These are phyloP conservation scores for Amanita molliuscula DNA, from an alignment of 768 basidiomycete species.

Conservation along the genomic window DNA sequence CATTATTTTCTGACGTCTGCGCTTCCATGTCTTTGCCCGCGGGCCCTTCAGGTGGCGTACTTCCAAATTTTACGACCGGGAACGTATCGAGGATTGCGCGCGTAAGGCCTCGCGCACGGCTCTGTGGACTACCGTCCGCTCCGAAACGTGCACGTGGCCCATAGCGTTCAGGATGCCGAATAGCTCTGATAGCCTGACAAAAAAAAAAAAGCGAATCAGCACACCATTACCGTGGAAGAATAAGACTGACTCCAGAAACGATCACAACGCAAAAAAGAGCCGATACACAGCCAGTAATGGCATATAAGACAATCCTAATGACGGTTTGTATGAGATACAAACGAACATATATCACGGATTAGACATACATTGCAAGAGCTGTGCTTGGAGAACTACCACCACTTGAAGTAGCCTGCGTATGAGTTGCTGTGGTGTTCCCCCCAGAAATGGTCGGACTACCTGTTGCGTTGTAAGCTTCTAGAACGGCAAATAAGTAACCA, in stretches of 20 bases:
- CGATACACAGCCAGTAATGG: conserved; percentile 84
- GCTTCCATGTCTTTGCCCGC: conserved; percentile 18
- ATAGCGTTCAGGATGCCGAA: conserved; percentile 87
- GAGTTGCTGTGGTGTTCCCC: conserved; percentile 14
- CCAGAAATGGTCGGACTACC: conserved; percentile 12
- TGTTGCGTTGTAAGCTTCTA: conserved; percentile 57
- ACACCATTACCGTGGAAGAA: not conserved
- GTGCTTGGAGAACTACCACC: conserved; percentile 27
- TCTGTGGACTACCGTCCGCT: conserved; percentile 37
- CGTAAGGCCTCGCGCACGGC: conserved; percentile 75
- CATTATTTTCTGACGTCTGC: conserved; percentile 4
- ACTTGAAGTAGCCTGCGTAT: conserved; percentile 14
- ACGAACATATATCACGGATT: not conserved
- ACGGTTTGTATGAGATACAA: conserved; percentile 2
- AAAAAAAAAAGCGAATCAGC: conserved; percentile 4
- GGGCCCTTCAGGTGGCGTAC: conserved; percentile 7
- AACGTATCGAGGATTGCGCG: conserved; percentile 95
- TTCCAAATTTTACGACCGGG: conserved; percentile 81
- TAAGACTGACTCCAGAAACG: conserved; percentile 57
- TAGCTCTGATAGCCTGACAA: conserved; percentile 64
- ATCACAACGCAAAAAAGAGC: conserved; percentile 80
- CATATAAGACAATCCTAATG: conserved; percentile 71
- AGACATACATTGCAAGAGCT: conserved; percentile 65
- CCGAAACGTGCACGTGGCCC: conserved; percentile 52
- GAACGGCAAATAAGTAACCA: conserved; percentile 62